Evolutionary conservation across 2,329 filamentous ascomycete genomes (phyloP), one percentile per base, ranked within the genome.

Genomic region (Thelonectria discophora): DNA sequence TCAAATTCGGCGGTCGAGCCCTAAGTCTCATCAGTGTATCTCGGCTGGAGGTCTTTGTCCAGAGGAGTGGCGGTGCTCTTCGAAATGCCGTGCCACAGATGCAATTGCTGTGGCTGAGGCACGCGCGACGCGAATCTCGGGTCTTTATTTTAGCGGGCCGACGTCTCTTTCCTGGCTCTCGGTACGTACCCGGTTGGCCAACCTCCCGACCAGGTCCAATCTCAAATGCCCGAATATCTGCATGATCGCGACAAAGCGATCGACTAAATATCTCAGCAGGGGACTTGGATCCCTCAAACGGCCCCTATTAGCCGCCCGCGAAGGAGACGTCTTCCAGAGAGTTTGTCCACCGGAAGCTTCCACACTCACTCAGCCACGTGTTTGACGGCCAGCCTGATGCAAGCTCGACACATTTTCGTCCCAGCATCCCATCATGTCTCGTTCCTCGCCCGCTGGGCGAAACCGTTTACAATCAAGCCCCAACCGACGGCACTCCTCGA

Each of bases 401-500:
- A 50, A 51, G 40, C 40, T 27, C 61, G 58, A 72, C 70, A 61
- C 52, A 47, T 62, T 50, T 21, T 42, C 53, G 55, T 40, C 50
- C 48, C 42, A 37, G 15, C 34, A 53, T 42, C 37, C 52, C 62
- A 66, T 64, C 70, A 83, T 84, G 81, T 74, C 80, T 66, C 77
- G 75, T 63, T 79, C 81, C 46, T 80, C 81, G 52, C 78, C 81
- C 40, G 66, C 73, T 53, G 76, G 76, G 65, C 75, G 73, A 60
- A 75, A 74, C 56, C 77, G 77, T 62, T 73, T 77, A 64, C 74
- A 76, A 59, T 76, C 78, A 10, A 82, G 77, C 62, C 80, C 80
- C 9, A 77, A 80, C 20, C 75, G 78, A 53, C 69, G 77, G 9
- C 85, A 86, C 62, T 80, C 87, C 43, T 83, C 87, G 20, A 83